Conservation (phyloP, 2,329 filamentous ascomycete genomes). For the Aquanectria penicillioides region DNA sequence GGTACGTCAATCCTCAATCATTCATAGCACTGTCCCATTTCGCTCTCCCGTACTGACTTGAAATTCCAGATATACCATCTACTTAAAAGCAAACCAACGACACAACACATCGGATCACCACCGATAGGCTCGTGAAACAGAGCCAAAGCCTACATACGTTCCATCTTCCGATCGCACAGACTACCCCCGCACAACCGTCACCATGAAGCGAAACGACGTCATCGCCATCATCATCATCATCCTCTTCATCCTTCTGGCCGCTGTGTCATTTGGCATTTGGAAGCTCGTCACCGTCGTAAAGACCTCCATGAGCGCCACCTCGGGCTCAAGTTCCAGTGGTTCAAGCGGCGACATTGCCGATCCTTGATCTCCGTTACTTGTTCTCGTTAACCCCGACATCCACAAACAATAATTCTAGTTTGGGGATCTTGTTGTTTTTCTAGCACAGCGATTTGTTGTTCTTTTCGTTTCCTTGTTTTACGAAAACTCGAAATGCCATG, state of each 20-base stretch:
- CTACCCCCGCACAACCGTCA: constrained; percentile 45
- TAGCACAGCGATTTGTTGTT: not conserved
- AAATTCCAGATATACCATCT: not conserved
- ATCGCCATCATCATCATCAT: constrained; percentile 76
- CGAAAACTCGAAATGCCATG: not conserved
- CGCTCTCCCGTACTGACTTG: constrained; percentile 7
- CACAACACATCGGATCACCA: no score
- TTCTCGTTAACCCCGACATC: not conserved
- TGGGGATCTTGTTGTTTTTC: not conserved
- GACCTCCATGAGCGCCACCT: constrained; percentile 52
- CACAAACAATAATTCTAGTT: not conserved
- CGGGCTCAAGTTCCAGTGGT: constrained; percentile 43
- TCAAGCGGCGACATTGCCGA: constrained; percentile 39
- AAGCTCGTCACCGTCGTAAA: constrained; percentile 65
- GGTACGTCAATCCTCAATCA: constrained; percentile 4
- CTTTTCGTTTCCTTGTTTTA: not conserved
- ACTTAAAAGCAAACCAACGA: not conserved
- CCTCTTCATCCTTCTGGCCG: constrained; percentile 70
- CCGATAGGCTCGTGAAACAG: not conserved
- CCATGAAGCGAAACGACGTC: constrained; percentile 72
- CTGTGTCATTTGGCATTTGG: constrained; percentile 72
- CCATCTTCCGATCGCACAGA: not conserved
- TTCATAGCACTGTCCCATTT: not conserved
- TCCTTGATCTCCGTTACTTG: not conserved
- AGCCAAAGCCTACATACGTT: constrained; percentile 1